phyloP scores from a whole-genome alignment of 2,329 filamentous ascomycete species.

The Bipolaris oryzae region DNA sequence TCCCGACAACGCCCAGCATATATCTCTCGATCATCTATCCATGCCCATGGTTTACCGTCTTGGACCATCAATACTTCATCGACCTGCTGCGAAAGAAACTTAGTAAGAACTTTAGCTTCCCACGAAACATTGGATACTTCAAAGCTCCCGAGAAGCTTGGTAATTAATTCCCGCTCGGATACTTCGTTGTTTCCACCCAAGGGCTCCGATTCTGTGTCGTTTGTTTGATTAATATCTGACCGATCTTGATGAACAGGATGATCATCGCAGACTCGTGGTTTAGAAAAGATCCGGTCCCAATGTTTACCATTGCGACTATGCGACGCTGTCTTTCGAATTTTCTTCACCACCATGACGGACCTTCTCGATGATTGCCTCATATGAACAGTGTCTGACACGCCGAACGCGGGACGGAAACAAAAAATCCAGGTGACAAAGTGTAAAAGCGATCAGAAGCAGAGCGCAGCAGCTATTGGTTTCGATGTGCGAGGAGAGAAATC shows the following conservation, averaged over 20 bases:
- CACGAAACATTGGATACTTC: neutral
- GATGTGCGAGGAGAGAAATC: no score
- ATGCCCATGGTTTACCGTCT: slow-evolving; percentile 6
- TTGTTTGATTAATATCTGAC: neutral
- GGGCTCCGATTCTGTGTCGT: neutral
- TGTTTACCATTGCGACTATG: neutral
- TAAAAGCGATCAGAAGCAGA: neutral
- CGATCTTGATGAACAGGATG: neutral
- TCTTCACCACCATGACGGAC: neutral
- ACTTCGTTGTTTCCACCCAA: no score
- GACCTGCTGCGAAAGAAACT: neutral
- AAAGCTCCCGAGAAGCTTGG: neutral
- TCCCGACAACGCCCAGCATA: neutral
- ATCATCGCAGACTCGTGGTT: neutral
- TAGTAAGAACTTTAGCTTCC: neutral
- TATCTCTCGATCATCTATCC: slow-evolving; percentile 9
- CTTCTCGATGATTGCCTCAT: neutral
- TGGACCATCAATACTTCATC: neutral
- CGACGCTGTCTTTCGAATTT: neutral
- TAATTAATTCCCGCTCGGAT: neutral
- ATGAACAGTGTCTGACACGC: no score
- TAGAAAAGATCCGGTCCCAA: neutral
- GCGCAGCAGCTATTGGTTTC: neutral
- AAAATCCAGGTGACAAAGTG: no score
- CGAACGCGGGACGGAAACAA: no score